Evolutionary conservation across 257 asterid species (phyloP).

Genomic region (Parsonsia alboflavescens): DNA sequence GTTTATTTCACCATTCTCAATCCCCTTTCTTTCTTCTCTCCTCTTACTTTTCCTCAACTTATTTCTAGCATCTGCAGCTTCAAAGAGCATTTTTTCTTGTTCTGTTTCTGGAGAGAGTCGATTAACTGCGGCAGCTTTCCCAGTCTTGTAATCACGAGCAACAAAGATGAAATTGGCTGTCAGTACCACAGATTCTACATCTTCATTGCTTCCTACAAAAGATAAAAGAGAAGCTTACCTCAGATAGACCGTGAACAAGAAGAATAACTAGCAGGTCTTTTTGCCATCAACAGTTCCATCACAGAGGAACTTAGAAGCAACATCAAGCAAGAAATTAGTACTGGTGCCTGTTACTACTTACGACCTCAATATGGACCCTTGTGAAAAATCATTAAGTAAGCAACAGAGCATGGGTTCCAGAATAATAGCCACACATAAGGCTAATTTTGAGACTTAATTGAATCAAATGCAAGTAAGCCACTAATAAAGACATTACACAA

Average conservation of each 20-base stretch:
- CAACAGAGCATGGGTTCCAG: not conserved
- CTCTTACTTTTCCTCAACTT: constrained; percentile 59
- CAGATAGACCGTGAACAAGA: constrained; percentile 2
- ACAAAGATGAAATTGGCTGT: constrained; percentile 93
- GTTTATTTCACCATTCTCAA: constrained; percentile 53
- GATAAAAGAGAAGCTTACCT: constrained; percentile 19
- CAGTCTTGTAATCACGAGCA: constrained; percentile 90
- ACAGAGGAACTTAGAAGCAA: not conserved
- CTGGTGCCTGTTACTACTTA: not conserved
- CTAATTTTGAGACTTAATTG: not conserved
- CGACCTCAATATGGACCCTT: not conserved
- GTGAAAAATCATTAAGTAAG: not conserved
- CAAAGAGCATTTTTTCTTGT: constrained; percentile 57
- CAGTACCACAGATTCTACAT: constrained; percentile 57
- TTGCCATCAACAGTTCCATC: not conserved
- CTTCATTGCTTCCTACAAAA: constrained; percentile 38
- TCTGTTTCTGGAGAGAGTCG: constrained; percentile 65
- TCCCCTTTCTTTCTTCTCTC: constrained; percentile 34
- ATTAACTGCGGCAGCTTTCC: constrained; percentile 81
- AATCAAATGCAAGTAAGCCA: not conserved
- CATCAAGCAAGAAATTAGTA: not conserved
- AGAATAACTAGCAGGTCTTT: not conserved
- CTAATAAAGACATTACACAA: no score
- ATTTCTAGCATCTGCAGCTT: constrained; percentile 76
- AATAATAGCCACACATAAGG: not conserved